phyloP scores from a whole-genome alignment of 2,329 filamentous ascomycete genomes.

The Cercospora beticola region DNA sequence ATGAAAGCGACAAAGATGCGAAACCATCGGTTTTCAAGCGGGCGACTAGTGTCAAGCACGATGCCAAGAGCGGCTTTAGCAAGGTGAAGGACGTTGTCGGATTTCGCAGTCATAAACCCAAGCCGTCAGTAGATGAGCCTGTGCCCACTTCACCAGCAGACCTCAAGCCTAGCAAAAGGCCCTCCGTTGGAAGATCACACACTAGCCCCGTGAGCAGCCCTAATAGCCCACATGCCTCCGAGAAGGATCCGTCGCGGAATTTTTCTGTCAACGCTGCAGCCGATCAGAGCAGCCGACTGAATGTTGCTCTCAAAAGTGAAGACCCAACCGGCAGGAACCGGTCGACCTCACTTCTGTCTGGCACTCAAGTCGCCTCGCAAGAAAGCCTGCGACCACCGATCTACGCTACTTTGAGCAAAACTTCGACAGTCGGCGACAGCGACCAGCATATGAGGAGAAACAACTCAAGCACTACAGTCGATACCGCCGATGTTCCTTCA shows the following conservation, averaged over 20 bases:
- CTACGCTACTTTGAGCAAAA: conserved; percentile 7
- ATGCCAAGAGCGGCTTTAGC: conserved; percentile 78
- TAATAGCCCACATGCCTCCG: conserved; percentile 23
- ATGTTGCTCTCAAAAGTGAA: conserved; percentile 8
- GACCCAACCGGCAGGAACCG: neutral
- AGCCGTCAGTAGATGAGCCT: conserved; percentile 36
- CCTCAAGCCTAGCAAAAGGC: conserved; percentile 24
- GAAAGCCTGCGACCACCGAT: conserved; percentile 14
- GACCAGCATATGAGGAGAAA: conserved; percentile 7
- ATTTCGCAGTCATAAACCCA: conserved; percentile 42
- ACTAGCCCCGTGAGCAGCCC: conserved; percentile 34
- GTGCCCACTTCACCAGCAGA: conserved; percentile 28
- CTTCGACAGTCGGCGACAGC: conserved; percentile 6
- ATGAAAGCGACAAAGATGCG: conserved; percentile 35
- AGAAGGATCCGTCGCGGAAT: conserved; percentile 10
- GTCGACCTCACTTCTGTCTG: neutral
- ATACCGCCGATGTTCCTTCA: conserved; percentile 44
- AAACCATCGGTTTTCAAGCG: conserved; percentile 67
- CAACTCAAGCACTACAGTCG: conserved; percentile 10
- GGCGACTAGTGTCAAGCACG: conserved; percentile 74
- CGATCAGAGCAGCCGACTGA: conserved; percentile 24
- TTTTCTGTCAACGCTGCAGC: conserved; percentile 17
- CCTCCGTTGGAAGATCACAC: conserved; percentile 27
- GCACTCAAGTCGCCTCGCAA: conserved; percentile 15
- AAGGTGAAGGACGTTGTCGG: conserved; percentile 85